Evolutionary conservation across 140 eudicot genomes (phyloP).

Genomic region (Senecio squalidus): DNA sequence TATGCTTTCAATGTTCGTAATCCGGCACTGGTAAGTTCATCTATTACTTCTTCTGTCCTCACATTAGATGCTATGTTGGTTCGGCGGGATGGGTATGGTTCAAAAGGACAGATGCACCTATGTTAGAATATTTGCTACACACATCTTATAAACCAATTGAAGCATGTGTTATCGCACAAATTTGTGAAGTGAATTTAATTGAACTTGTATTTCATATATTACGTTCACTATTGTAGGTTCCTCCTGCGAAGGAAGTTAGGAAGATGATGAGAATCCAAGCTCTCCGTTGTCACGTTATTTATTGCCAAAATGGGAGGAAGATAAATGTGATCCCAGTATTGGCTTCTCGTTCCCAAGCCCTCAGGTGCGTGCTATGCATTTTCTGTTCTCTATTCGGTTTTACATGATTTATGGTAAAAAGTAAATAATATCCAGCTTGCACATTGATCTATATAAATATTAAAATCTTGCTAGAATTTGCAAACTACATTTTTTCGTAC

Average conservation of each 20-base stretch:
- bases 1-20: constrained; percentile 78
- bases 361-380: constrained; percentile 42
- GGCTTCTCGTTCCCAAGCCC: constrained; percentile 98
- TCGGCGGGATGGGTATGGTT: background rate
- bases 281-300: constrained; percentile 83
- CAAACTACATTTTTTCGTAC: no score
- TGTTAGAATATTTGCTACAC: background rate
- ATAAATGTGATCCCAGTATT: constrained; percentile 86
- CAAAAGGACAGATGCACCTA: background rate
- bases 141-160: no score
- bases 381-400: background rate
- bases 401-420: background rate
- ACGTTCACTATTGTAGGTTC: constrained; percentile 48
- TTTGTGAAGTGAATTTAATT: background rate
- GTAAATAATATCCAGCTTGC: background rate
- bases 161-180: background rate
- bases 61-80: background rate
- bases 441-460: background rate
- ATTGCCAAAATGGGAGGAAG: constrained; percentile 84
- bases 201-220: background rate
- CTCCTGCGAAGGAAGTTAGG: constrained; percentile 82
- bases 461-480: background rate
- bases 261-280: constrained; percentile 95
- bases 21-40: constrained; percentile 56
- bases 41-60: background rate